phyloP scores from a whole-genome alignment of 192 early-diverging fungal genomes.

The Coemansia sp. region DNA sequence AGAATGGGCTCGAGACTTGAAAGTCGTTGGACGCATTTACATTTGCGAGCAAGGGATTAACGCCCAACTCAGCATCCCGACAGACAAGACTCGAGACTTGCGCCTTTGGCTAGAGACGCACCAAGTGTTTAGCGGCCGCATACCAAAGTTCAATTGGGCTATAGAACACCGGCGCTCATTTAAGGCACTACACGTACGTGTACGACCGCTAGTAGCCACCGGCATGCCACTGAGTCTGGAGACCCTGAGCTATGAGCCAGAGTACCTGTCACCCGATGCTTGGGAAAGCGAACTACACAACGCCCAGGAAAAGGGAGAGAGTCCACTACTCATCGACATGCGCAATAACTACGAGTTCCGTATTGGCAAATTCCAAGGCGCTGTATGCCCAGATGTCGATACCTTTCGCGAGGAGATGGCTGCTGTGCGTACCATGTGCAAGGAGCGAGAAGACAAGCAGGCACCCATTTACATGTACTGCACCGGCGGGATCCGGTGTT shows the following conservation, averaged over 20 bases:
- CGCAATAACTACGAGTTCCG: slow-evolving; percentile 76
- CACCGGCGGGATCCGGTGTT: slow-evolving; percentile 82
- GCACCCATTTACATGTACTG: slow-evolving; percentile 82
- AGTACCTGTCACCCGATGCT: slow-evolving; percentile 65
- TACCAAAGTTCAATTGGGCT: slow-evolving; percentile 63
- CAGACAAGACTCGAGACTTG: slow-evolving; percentile 50
- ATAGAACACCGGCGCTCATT: slow-evolving; percentile 65
- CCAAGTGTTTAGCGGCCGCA: slow-evolving; percentile 37
- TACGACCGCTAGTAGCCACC: slow-evolving; percentile 63
- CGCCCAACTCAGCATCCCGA: slow-evolving; percentile 74
- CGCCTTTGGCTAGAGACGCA: slow-evolving; percentile 57
- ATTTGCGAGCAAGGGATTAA: slow-evolving; percentile 75
- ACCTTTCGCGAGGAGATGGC: slow-evolving; percentile 73
- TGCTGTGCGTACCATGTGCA: slow-evolving; percentile 63
- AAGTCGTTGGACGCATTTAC: slow-evolving; percentile 75
- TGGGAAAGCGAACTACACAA: slow-evolving; percentile 63
- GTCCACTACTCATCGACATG: slow-evolving; percentile 70
- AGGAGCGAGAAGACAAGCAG: slow-evolving; percentile 48
- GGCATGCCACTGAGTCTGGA: slow-evolving; percentile 58
- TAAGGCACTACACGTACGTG: slow-evolving; percentile 69
- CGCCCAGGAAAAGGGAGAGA: slow-evolving; percentile 8
- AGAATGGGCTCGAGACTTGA: slow-evolving; percentile 46
- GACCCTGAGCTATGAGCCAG: slow-evolving; percentile 63
- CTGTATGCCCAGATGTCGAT: slow-evolving; percentile 69
- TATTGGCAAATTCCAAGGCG: slow-evolving; percentile 71